A percentile compares a stretch with the other conserved stretches of the same genome.
Evolutionary conservation across 1,284 basidiomycete species (phyloP).

Genomic region (Sanghuangporus sanghuang): DNA sequence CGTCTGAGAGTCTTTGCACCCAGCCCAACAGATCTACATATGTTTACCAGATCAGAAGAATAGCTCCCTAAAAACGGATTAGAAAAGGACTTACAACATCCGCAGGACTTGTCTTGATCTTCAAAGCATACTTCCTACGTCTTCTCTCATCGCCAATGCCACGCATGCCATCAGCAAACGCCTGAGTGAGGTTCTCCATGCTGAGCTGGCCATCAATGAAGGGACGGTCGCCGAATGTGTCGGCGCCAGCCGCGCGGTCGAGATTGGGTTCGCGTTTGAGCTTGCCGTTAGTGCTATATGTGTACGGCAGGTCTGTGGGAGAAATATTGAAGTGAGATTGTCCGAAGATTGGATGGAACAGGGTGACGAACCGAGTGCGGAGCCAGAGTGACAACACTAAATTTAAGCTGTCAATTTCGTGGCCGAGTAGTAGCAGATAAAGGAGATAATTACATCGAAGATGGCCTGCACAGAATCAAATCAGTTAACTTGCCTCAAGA

Average conservation of each 20-base stretch:
- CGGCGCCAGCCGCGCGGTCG: neutral
- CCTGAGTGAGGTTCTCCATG: slow-evolving; percentile 26
- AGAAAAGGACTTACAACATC: slow-evolving; percentile 48
- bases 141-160: slow-evolving; percentile 37
- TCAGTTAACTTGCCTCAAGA: neutral
- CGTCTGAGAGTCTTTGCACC: slow-evolving; percentile 92
- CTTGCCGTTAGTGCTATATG: slow-evolving; percentile 9
- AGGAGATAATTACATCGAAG: slow-evolving; percentile 54
- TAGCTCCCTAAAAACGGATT: slow-evolving; percentile 31
- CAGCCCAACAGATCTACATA: slow-evolving; percentile 72
- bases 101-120: slow-evolving; percentile 75
- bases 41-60: neutral
- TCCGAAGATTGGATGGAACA: neutral
- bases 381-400: slow-evolving; percentile 26
- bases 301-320: slow-evolving; percentile 16
- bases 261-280: slow-evolving; percentile 13
- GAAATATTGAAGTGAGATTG: neutral
- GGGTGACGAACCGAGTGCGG: slow-evolving; percentile 8
- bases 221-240: neutral
- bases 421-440: neutral
- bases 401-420: neutral
- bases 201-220: slow-evolving; percentile 25
- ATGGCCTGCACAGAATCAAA: slow-evolving; percentile 41
- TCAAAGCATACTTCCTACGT: slow-evolving; percentile 57
- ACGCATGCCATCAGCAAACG: slow-evolving; percentile 30